phyloP scores from a whole-genome alignment of 2,329 filamentous ascomycete genomes.

The Aspergillus carbonarius region DNA sequence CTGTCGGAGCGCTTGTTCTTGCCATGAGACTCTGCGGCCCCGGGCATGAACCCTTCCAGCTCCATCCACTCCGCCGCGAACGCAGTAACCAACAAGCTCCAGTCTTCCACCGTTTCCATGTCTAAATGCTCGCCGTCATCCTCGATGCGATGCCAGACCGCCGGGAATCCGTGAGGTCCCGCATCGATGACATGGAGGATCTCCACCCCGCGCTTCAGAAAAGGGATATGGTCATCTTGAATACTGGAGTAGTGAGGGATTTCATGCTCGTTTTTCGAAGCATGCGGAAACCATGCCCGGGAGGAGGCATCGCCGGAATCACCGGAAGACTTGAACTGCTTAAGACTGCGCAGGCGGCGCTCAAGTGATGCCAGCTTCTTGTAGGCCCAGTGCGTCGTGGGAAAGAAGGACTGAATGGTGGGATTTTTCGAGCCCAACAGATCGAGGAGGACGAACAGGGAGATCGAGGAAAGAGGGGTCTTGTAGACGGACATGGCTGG shows the following conservation, averaged over 20 bases:
- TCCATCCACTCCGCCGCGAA: constrained; percentile 95
- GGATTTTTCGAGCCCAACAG: constrained; percentile 72
- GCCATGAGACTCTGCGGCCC: neutral
- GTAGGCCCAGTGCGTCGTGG: constrained; percentile 93
- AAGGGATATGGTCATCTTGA: constrained; percentile 88
- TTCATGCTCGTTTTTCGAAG: constrained; percentile 52
- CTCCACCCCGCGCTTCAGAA: constrained; percentile 81
- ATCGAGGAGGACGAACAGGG: constrained; percentile 87
- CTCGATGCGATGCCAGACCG: constrained; percentile 79
- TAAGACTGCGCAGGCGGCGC: constrained; percentile 66
- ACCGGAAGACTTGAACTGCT: constrained; percentile 60
- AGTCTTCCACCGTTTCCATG: constrained; percentile 75
- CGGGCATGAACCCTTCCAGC: constrained; percentile 58
- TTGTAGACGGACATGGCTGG: constrained; percentile 71
- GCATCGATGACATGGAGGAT: constrained; percentile 85
- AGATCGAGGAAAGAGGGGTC: constrained; percentile 74
- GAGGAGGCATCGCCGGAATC: constrained; percentile 24
- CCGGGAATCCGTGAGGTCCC: constrained; percentile 58
- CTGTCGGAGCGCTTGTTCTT: constrained; percentile 14
- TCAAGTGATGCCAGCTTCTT: constrained; percentile 72
- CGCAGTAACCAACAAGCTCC: constrained; percentile 77
- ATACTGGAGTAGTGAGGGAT: constrained; percentile 56
- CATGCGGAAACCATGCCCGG: constrained; percentile 63
- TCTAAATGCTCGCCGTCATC: constrained; percentile 87
- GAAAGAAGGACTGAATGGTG: constrained; percentile 78